Conservation (phyloP, 805 yeast genomes). For the Spathaspora arborariae region DNA sequence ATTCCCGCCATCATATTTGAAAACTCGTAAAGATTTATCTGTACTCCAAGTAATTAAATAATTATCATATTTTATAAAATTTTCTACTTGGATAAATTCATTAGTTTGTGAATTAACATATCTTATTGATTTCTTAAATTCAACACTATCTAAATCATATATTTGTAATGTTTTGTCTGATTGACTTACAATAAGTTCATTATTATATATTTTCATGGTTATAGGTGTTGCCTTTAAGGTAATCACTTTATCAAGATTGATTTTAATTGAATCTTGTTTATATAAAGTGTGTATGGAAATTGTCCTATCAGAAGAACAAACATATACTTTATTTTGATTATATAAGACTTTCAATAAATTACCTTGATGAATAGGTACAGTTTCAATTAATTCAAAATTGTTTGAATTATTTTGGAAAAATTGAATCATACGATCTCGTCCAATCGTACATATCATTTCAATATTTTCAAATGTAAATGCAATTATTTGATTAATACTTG, state of each 20-base stretch:
- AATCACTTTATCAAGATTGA: conserved; percentile 42
- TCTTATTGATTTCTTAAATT: conserved; percentile 36
- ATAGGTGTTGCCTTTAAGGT: conserved; percentile 51
- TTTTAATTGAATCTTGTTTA: conserved; percentile 11
- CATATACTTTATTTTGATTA: conserved; percentile 33
- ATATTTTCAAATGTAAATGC: conserved; percentile 24
- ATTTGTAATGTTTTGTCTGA: conserved; percentile 47
- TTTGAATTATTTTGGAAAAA: conserved; percentile 29
- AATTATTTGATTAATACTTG: conserved; percentile 44
- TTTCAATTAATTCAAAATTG: conserved; percentile 54
- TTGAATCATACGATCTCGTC: conserved; percentile 65
- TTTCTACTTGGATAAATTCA: conserved; percentile 45
- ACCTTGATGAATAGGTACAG: conserved; percentile 57
- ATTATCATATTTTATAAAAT: conserved; percentile 27
- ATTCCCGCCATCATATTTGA: conserved; percentile 43
- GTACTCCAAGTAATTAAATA: conserved; percentile 12
- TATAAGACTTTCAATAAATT: conserved; percentile 40
- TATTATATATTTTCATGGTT: conserved; percentile 29
- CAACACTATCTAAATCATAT: conserved; percentile 32
- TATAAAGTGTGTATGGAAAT: conserved; percentile 44
- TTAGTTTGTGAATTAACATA: conserved; percentile 32
- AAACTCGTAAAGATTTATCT: conserved; percentile 56
- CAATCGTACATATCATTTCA: conserved; percentile 43
- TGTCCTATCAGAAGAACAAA: conserved; percentile 61
- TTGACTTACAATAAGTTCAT: conserved; percentile 48